Evolutionary conservation across 345 rosid species (phyloP).

Genomic region (Arabidopsis suecica): DNA sequence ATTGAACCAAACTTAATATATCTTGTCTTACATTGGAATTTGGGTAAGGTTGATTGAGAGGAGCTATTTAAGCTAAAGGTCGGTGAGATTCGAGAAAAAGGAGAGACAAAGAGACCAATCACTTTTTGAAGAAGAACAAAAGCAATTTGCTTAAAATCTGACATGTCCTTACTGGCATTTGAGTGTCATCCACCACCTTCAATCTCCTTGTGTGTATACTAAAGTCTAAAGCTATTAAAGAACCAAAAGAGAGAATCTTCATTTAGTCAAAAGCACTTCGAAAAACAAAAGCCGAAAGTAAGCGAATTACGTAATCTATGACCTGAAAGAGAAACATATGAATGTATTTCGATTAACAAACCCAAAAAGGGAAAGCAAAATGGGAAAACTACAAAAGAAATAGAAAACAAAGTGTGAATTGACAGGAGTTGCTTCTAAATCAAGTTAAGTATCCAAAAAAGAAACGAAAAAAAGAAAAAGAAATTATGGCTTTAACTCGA

Average conservation of each 20-base stretch:
- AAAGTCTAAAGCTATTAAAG: conserved; percentile 34
- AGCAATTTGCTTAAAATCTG: conserved; percentile 34
- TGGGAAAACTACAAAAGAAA: conserved; percentile 5
- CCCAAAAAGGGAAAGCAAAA: conserved; percentile 29
- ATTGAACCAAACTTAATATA: not conserved
- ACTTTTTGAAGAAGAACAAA: conserved; percentile 40
- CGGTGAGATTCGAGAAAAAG: conserved; percentile 43
- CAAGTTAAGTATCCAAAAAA: conserved; percentile 37
- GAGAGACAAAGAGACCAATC: conserved; percentile 42
- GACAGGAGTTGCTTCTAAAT: conserved; percentile 42
- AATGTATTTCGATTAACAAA: conserved; percentile 26
- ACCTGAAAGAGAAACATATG: conserved; percentile 26
- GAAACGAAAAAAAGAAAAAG: not conserved
- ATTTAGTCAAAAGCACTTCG: conserved; percentile 42
- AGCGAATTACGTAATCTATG: conserved; percentile 34
- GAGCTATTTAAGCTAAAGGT: conserved; percentile 29
- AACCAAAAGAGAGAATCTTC: conserved; percentile 37
- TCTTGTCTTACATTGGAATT: conserved; percentile 24
- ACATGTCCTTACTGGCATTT: conserved; percentile 33
- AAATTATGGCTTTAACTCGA: not conserved
- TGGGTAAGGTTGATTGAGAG: conserved; percentile 27
- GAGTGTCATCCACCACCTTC: conserved; percentile 36
- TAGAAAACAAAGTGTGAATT: conserved; percentile 37
- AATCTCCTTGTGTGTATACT: conserved; percentile 12
- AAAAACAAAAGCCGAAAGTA: conserved; percentile 42